Evolutionary conservation across 2,329 filamentous ascomycete species (phyloP).

Genomic region (Apiospora rasikravindrae): DNA sequence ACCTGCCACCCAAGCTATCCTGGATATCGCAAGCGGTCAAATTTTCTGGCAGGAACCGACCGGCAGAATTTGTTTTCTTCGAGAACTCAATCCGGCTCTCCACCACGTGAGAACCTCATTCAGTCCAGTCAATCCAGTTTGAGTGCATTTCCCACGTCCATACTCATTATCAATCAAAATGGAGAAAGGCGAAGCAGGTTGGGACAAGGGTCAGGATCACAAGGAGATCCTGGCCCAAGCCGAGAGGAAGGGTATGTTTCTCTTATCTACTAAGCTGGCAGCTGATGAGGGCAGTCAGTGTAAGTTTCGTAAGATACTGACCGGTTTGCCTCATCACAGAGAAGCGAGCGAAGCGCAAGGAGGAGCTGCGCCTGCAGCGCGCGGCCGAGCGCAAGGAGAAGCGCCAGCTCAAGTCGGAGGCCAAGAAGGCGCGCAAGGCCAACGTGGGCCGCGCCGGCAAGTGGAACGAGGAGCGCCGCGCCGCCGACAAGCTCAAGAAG

Average conservation of each 20-base stretch:
- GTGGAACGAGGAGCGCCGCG: conserved; percentile 39
- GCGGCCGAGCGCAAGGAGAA: conserved; percentile 43
- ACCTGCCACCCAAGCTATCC: neutral
- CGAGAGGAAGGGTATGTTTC: neutral
- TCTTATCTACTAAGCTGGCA: neutral
- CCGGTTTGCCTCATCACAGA: neutral
- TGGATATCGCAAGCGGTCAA: conserved; percentile 5
- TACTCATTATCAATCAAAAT: neutral
- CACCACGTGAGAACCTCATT: neutral
- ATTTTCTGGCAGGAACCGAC: neutral
- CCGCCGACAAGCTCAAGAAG: conserved; percentile 41
- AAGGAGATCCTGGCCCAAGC: neutral
- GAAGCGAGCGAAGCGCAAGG: conserved; percentile 31
- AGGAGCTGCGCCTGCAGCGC: conserved; percentile 28
- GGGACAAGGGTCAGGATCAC: neutral
- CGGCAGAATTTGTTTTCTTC: conserved; percentile 8
- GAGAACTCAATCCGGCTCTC: neutral
- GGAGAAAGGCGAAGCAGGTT: neutral
- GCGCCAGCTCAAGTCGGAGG: conserved; percentile 42
- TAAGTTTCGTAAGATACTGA: neutral
- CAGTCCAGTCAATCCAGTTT: neutral
- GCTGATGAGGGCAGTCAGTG: neutral
- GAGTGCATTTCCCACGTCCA: neutral
- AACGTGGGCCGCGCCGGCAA: conserved; percentile 40
- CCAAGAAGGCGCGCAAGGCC: conserved; percentile 45